Evolutionary conservation across 2,329 filamentous ascomycete genomes (phyloP).

Genomic region (Acrocalymma vagum): DNA sequence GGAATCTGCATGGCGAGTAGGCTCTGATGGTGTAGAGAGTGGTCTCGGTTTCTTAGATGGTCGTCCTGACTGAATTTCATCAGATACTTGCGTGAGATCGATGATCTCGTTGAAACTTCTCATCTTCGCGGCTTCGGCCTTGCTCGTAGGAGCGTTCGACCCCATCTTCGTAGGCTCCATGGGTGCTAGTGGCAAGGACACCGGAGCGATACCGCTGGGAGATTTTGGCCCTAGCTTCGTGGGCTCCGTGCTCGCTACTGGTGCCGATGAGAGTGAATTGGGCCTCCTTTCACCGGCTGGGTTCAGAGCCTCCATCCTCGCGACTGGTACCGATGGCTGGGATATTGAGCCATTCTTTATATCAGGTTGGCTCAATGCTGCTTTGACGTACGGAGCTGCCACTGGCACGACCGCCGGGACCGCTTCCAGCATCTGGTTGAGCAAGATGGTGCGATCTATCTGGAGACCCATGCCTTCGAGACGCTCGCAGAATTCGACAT

Average conservation of each 20-base stretch:
- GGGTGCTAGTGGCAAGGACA: slow-evolving; percentile 41
- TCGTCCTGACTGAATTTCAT: slow-evolving; percentile 52
- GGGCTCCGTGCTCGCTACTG: too few relatives aligned
- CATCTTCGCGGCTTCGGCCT: slow-evolving; percentile 65
- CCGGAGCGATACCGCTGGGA: too few relatives aligned
- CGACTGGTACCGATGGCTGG: too few relatives aligned
- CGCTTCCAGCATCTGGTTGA: too few relatives aligned
- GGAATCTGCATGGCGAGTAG: slow-evolving; percentile 20
- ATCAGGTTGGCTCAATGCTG: slow-evolving; percentile 18
- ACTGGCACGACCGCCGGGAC: too few relatives aligned
- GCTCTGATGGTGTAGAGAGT: too few relatives aligned
- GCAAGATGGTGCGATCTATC: slow-evolving; percentile 62
- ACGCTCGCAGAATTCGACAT: slow-evolving; percentile 63
- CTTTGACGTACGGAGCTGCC: slow-evolving; percentile 24
- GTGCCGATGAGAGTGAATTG: too few relatives aligned
- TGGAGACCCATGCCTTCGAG: slow-evolving; percentile 59
- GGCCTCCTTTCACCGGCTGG: too few relatives aligned
- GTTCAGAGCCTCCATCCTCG: too few relatives aligned
- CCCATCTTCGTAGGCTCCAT: slow-evolving; percentile 39
- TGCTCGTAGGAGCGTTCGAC: slow-evolving; percentile 52
- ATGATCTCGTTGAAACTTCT: slow-evolving; percentile 63
- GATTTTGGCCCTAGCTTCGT: too few relatives aligned
- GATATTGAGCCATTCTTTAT: too few relatives aligned
- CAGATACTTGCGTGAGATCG: slow-evolving; percentile 59
- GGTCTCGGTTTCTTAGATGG: slow-evolving; percentile 45